Base-by-base conservation (phyloP, 768 basidiomycete genomes). In the Termitomyces eurrhizus region DNA sequence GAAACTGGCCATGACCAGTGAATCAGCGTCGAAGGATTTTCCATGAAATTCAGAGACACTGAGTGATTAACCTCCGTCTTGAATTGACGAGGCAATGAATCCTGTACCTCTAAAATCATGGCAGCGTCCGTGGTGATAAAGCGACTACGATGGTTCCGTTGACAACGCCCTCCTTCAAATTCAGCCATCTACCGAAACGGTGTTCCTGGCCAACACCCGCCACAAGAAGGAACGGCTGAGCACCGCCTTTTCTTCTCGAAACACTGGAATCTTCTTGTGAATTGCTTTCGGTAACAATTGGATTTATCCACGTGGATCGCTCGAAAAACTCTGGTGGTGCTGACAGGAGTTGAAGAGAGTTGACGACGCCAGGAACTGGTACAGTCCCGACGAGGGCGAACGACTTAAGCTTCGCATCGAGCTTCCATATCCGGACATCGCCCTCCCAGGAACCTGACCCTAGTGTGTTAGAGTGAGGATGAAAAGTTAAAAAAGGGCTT, bases 371-470 rank as follows among this genome's bases (percentile, higher is more conserved):
- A 0, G 79, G 82, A 0, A 84, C 87, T 1, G 85, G 75, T 21
- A 95, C 73, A 6, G 79, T 83, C 14, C 86, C 87, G 13, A 87
- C 68, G 2, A 82, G 82, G 13, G 83, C 73, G 73, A 99, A 96
- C 0, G 88, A 88, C 67, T 85, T 89, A 14, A 95, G 74, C 64
- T 85, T 89, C 0, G 84, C 67, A 63, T 95, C 90, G 36, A 99
- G 78, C 68, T 92, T 88, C 96, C 97, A 99, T 71, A 99, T 77
- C 53, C 91, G 89, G 67, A 98, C 84, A 52, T 80, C 71, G 49
- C 94, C 93, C 63, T 97, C 94, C 89, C 92, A 98, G 12, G 97
- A 98, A 36, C 96, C 95, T 97, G 62, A 3, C 36, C 36, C 42
- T 39, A 14, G 18, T 45, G 44, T 50, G 44, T 50, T 45, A 14